Percentiles rank a stretch among this genome's conserved stretches.
These are phyloP conservation scores for Microbotryum scabiosae DNA, from an alignment of 1,284 basidiomycete species.

Conservation along the genomic window DNA sequence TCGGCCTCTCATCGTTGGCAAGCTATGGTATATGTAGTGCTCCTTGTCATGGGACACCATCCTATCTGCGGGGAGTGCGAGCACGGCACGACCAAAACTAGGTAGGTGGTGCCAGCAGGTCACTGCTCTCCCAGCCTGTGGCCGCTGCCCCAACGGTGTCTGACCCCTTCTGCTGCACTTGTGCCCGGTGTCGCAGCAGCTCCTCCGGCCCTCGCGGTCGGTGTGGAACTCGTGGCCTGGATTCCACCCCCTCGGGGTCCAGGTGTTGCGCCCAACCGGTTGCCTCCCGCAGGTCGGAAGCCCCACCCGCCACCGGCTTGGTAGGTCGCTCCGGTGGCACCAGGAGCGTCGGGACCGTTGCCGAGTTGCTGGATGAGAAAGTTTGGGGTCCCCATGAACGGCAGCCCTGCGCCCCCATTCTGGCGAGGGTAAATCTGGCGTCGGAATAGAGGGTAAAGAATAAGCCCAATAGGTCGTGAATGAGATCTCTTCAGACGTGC, in stretches of 20 bases:
- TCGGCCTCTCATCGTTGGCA: too few species aligned
- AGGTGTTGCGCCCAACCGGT: constrained; percentile 3
- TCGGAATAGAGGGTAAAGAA: neutral
- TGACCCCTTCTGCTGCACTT: too few species aligned
- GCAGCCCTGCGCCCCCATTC: neutral
- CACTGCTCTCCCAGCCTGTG: too few species aligned
- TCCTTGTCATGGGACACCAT: too few species aligned
- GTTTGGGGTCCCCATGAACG: constrained; percentile 13
- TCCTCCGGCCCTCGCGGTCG: neutral
- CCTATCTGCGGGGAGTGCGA: too few species aligned
- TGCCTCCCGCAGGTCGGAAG: constrained; percentile 2
- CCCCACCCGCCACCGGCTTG: constrained; percentile 6
- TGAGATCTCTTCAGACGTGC: constrained; percentile 10
- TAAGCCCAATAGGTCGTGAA: neutral
- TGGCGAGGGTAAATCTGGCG: constrained; percentile 20
- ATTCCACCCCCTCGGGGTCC: neutral
- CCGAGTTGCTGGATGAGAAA: constrained; percentile 17
- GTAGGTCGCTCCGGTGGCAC: constrained; percentile 1
- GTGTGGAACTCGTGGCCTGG: neutral
- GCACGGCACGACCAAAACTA: too few species aligned
- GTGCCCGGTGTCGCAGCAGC: neutral
- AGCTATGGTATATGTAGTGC: too few species aligned
- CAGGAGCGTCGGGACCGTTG: constrained; percentile 1
- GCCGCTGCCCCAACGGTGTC: too few species aligned
- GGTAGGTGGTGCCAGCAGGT: too few species aligned